Evolutionary conservation across 345 rosid species (phyloP).

Genomic region (Cardamine chenopodiifolia): DNA sequence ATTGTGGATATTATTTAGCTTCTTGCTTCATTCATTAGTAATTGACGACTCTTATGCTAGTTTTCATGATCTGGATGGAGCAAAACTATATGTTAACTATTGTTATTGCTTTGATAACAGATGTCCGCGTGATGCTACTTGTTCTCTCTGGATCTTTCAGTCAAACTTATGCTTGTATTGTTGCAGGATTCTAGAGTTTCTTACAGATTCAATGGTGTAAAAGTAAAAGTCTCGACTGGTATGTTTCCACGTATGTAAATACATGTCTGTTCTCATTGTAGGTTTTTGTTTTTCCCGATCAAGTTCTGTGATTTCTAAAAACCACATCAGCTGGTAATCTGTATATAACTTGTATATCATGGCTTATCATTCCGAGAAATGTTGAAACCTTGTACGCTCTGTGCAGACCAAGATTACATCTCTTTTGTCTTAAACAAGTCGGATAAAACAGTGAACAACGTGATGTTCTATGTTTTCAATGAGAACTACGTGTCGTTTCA

Average conservation of each 20-base stretch:
- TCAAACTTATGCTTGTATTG: not conserved
- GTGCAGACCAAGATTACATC: not conserved
- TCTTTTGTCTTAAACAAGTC: not conserved
- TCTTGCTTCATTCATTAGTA: not conserved
- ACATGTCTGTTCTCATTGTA: not conserved
- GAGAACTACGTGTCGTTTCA: constrained; percentile 8
- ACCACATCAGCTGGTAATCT: not conserved
- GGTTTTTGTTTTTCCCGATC: not conserved
- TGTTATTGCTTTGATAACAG: not conserved
- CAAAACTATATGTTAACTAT: not conserved
- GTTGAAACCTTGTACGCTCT: not conserved
- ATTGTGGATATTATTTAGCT: not conserved
- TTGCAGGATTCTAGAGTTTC: constrained; percentile 7
- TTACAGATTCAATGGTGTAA: not conserved
- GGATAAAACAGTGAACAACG: not conserved
- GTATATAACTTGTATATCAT: not conserved
- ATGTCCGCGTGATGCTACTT: not conserved
- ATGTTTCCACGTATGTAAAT: not conserved
- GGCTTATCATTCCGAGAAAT: not conserved
- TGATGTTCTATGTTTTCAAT: not conserved
- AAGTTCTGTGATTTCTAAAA: not conserved
- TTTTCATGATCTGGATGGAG: not conserved
- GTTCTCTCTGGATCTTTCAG: not conserved
- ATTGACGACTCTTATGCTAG: not conserved
- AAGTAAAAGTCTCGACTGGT: not conserved